Evolutionary conservation across 768 basidiomycete species (phyloP).

Genomic region (Tylopilus intermedius): DNA sequence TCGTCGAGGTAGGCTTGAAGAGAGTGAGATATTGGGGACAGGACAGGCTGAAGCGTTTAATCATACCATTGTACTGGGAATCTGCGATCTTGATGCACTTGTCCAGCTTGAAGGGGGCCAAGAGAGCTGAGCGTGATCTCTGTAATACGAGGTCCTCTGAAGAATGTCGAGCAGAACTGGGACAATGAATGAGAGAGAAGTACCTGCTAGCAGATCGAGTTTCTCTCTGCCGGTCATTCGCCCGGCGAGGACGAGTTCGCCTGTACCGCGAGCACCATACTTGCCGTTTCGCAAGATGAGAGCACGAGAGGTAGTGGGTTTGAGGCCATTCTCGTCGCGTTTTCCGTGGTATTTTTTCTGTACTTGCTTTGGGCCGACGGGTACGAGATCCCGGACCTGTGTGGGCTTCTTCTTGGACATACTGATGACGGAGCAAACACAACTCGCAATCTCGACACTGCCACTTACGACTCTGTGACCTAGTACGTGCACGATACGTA

Average conservation of each 20-base stretch:
- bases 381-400: slow-evolving; percentile 40
- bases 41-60: neutral
- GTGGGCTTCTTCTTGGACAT: slow-evolving; percentile 35
- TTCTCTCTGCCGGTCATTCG: slow-evolving; percentile 76
- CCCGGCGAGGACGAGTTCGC: slow-evolving; percentile 54
- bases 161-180: neutral
- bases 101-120: slow-evolving; percentile 61
- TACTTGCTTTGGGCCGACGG: slow-evolving; percentile 52
- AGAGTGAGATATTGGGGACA: slow-evolving; percentile 10
- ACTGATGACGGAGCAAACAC: neutral
- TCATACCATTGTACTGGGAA: slow-evolving; percentile 66
- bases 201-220: slow-evolving; percentile 73
- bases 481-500: too few relatives aligned
- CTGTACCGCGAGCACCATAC: slow-evolving; percentile 64
- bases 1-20: slow-evolving; percentile 62
- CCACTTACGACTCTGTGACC: neutral
- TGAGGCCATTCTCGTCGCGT: slow-evolving; percentile 46
- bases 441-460: neutral
- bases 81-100: slow-evolving; percentile 63
- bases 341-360: slow-evolving; percentile 32
- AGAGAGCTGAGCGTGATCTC: slow-evolving; percentile 52
- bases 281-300: slow-evolving; percentile 73
- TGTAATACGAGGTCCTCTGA: slow-evolving; percentile 61
- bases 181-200: neutral
- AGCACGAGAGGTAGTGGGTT: slow-evolving; percentile 67